These are phyloP conservation scores for Suillus spraguei DNA, from an alignment of 768 basidiomycete genomes.

Conservation along the genomic window DNA sequence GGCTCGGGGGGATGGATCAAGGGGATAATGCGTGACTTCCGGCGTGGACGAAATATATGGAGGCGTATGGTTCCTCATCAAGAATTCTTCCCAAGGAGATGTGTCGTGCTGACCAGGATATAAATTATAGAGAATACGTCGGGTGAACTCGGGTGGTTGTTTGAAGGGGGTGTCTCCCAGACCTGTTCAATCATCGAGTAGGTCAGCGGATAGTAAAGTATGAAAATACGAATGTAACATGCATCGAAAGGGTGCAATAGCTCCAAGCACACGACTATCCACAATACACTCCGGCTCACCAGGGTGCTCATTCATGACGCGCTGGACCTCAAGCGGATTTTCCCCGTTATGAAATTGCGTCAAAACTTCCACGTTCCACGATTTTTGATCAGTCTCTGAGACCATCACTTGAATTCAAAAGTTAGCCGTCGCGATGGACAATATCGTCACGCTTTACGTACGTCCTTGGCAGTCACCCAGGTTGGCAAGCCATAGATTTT, in stretches of 20 bases:
- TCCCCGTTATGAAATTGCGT: conserved; percentile 74
- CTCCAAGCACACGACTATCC: conserved; percentile 71
- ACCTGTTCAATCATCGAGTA: conserved; percentile 38
- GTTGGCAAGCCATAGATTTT: conserved; percentile 79
- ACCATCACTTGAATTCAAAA: conserved; percentile 47
- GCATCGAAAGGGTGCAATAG: conserved; percentile 80
- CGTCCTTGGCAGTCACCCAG: conserved; percentile 81
- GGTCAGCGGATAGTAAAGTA: conserved; percentile 12
- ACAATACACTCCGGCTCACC: conserved; percentile 69
- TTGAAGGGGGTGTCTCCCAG: conserved; percentile 75
- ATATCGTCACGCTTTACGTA: conserved; percentile 36
- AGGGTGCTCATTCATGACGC: conserved; percentile 66
- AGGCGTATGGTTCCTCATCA: conserved; percentile 61
- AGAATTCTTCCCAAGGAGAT: conserved; percentile 67
- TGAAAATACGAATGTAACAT: conserved; percentile 34
- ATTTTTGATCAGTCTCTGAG: conserved; percentile 45
- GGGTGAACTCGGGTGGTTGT: conserved; percentile 69
- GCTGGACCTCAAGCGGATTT: conserved; percentile 65
- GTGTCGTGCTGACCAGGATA: conserved; percentile 62
- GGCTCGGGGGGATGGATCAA: conserved; percentile 33
- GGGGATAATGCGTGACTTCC: conserved; percentile 60
- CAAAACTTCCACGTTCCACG: conserved; percentile 62
- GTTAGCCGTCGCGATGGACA: conserved; percentile 16
- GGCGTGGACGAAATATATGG: conserved; percentile 68
- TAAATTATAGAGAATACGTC: conserved; percentile 66